Conservation (phyloP, 768 basidiomycete genomes). For the Butyriboletus loyo region DNA sequence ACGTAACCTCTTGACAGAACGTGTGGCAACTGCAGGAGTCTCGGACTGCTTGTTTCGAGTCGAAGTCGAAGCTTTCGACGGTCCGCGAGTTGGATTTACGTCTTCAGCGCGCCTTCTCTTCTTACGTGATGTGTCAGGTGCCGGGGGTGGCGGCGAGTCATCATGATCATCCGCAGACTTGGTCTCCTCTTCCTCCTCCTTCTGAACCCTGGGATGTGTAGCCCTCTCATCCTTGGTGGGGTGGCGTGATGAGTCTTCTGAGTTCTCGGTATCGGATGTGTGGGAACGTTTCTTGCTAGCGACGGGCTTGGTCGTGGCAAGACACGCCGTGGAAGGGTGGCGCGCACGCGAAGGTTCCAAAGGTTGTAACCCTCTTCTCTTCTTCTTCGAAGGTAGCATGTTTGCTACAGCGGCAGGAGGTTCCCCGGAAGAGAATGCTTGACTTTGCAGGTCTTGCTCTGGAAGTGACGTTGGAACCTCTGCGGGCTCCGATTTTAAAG, state of each 20-base stretch:
- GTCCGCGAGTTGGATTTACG: constrained; percentile 21
- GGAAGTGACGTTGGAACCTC: constrained; percentile 61
- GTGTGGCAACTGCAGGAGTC: constrained; percentile 30
- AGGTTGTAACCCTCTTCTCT: neutral
- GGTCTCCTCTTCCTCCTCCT: constrained; percentile 38
- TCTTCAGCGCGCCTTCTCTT: constrained; percentile 45
- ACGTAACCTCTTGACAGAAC: constrained; percentile 39
- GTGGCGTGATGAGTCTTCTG: constrained; percentile 13
- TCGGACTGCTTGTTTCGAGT: constrained; percentile 26
- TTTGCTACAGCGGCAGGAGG: constrained; percentile 4
- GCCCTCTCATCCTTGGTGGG: constrained; percentile 30
- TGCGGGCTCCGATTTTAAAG: constrained; percentile 26
- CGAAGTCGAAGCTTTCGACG: constrained; percentile 24
- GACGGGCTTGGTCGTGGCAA: constrained; percentile 4
- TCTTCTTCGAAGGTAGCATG: constrained; percentile 7
- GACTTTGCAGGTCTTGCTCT: constrained; percentile 41
- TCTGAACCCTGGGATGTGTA: constrained; percentile 13
- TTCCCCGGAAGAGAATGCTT: constrained; percentile 7
- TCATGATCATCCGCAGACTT: constrained; percentile 43
- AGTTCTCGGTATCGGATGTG: constrained; percentile 26
- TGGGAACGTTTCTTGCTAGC: constrained; percentile 20
- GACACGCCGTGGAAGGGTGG: constrained; percentile 1
- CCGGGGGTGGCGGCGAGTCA: constrained; percentile 31
- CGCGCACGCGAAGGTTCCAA: constrained; percentile 2
- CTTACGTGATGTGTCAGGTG: constrained; percentile 32